phyloP scores from a whole-genome alignment of 2,329 filamentous ascomycete species.

The Fusarium sp. region DNA sequence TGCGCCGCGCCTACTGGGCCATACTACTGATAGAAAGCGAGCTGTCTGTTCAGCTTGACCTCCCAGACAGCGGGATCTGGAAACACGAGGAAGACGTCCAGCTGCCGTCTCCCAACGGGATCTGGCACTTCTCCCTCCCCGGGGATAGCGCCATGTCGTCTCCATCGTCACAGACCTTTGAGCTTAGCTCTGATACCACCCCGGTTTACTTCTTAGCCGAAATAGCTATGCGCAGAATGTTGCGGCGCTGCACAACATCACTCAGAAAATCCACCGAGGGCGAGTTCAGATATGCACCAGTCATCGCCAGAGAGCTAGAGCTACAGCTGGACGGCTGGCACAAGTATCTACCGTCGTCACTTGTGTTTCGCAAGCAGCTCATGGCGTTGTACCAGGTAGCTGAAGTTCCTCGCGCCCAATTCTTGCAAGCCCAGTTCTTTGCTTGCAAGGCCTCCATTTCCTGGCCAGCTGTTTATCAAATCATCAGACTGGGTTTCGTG shows the following conservation, averaged over 20 bases:
- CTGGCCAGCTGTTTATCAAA: constrained; percentile 13
- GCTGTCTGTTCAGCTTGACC: neutral
- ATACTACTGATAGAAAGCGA: constrained; percentile 11
- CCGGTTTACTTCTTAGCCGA: constrained; percentile 48
- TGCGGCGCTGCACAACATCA: constrained; percentile 46
- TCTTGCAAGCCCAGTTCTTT: constrained; percentile 4
- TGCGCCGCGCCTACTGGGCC: constrained; percentile 7
- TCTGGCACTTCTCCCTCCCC: neutral
- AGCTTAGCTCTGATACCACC: constrained; percentile 8
- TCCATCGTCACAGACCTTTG: neutral
- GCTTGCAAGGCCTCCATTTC: constrained; percentile 4
- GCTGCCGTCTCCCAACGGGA: neutral
- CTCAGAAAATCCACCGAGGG: constrained; percentile 32
- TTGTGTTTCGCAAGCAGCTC: neutral
- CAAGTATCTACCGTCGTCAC: constrained; percentile 36
- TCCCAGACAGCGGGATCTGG: constrained; percentile 6
- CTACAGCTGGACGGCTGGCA: constrained; percentile 51
- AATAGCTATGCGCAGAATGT: constrained; percentile 50
- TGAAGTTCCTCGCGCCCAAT: neutral
- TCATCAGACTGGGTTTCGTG: neutral
- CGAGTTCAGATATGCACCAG: constrained; percentile 41
- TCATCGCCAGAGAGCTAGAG: constrained; percentile 47
- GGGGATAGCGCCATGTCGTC: neutral
- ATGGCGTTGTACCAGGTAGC: neutral
- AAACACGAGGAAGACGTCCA: constrained; percentile 1